Conservation (phyloP, 108 stramenopile genomes). For the Pseudonitzschia multiseries region DNA sequence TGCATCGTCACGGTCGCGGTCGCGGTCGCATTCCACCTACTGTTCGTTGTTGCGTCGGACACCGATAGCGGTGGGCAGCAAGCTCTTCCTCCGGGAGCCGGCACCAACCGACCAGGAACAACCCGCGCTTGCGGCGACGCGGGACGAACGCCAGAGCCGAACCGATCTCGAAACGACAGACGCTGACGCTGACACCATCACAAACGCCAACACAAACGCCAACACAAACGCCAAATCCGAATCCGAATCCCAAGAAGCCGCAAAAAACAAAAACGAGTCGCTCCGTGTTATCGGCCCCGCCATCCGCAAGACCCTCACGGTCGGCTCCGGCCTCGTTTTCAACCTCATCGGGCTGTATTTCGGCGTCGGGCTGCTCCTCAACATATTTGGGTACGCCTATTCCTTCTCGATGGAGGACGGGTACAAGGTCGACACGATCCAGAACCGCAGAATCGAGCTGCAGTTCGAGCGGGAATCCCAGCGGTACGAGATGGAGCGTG, state of each 20-base stretch:
- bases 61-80: too few species aligned
- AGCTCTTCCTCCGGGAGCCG: neutral
- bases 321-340: neutral
- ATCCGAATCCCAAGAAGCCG: neutral
- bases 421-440: slow-evolving; percentile 5
- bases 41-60: too few species aligned
- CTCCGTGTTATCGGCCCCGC: neutral
- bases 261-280: neutral
- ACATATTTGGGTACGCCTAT: slow-evolving; percentile 1
- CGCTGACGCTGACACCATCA: too few species aligned
- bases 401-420: neutral
- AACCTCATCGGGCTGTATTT: neutral
- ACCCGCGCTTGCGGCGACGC: too few species aligned
- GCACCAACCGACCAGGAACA: too few species aligned
- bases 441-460: neutral
- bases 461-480: slow-evolving; percentile 8
- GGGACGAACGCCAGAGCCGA: too few species aligned
- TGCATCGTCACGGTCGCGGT: too few species aligned
- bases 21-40: too few species aligned
- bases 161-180: too few species aligned
- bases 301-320: neutral
- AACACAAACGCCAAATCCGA: neutral
- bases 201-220: neutral
- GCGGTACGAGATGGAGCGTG: slow-evolving; percentile 6
- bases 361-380: neutral